A percentile compares a stretch with the other conserved stretches of the same genome.
Conservation (phyloP, 2,329 filamentous ascomycete species). For the Chrysoporthe cubensis region DNA sequence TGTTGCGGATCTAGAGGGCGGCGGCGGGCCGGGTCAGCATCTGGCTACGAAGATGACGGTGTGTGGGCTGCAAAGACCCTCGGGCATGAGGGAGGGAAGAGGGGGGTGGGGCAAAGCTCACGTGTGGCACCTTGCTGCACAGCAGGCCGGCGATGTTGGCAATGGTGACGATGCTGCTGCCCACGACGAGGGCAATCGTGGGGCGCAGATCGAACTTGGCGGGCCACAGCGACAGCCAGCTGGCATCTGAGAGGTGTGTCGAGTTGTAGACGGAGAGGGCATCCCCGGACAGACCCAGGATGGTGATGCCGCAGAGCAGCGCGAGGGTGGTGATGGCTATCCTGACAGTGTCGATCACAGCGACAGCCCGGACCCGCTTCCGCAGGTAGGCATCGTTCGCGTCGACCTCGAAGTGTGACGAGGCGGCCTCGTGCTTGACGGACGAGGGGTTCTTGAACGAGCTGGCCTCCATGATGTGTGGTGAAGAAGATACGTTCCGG, state of each 20-base stretch:
- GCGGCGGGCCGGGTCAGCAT: constrained; percentile 6
- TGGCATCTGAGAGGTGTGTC: constrained; percentile 53
- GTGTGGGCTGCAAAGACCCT: constrained; percentile 8
- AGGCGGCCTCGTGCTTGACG: constrained; percentile 34
- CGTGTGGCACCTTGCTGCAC: constrained; percentile 52
- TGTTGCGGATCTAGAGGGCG: constrained; percentile 43
- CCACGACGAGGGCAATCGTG: constrained; percentile 57
- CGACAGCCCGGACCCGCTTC: constrained; percentile 42
- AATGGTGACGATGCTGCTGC: constrained; percentile 53
- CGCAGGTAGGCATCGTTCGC: constrained; percentile 43
- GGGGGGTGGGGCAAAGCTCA: constrained; percentile 42
- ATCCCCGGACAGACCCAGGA: constrained; percentile 59
- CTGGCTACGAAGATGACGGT: neutral
- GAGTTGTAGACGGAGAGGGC: constrained; percentile 58
- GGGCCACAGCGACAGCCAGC: constrained; percentile 62
- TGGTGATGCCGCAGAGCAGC: constrained; percentile 54
- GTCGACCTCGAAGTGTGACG: constrained; percentile 56
- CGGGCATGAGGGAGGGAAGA: neutral
- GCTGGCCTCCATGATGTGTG: constrained; percentile 21
- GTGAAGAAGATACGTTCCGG: constrained; percentile 5
- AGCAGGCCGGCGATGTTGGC: constrained; percentile 53
- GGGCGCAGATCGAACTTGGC: constrained; percentile 59
- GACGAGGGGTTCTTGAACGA: constrained; percentile 14
- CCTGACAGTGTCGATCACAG: constrained; percentile 48
- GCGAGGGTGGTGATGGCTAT: constrained; percentile 54